A percentile compares a stretch with the other conserved stretches of the same genome.
Evolutionary conservation across 2,329 filamentous ascomycete genomes (phyloP).

Genomic region (Aplosporella prunicola): DNA sequence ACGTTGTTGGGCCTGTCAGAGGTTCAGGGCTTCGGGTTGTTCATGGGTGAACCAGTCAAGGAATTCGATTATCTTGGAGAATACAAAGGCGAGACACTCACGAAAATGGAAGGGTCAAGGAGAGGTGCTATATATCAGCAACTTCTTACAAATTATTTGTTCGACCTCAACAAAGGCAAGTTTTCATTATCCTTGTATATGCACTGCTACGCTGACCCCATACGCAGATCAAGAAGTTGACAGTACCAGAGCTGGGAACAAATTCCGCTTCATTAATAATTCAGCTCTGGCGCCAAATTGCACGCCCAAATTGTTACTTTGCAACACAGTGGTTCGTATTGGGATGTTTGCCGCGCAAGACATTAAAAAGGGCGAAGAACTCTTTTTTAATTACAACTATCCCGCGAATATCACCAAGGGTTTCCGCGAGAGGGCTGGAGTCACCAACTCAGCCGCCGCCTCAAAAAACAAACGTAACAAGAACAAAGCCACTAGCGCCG

Average conservation of each 20-base stretch:
- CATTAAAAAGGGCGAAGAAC: constrained; percentile 62
- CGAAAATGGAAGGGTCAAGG: constrained; percentile 58
- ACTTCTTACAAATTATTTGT: constrained; percentile 54
- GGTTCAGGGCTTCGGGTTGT: constrained; percentile 68
- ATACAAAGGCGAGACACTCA: constrained; percentile 70
- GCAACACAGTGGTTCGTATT: constrained; percentile 65
- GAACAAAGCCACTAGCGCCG: too few species aligned
- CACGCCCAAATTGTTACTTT: constrained; percentile 59
- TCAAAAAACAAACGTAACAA: too few species aligned
- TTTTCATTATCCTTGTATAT: not conserved
- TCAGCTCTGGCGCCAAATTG: constrained; percentile 50
- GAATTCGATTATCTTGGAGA: constrained; percentile 69
- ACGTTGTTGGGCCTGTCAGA: constrained; percentile 62
- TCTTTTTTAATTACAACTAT: constrained; percentile 67
- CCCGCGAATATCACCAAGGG: constrained; percentile 2
- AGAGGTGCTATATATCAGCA: constrained; percentile 56
- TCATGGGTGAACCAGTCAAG: constrained; percentile 56
- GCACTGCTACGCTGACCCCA: constrained; percentile 10
- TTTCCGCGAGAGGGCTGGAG: constrained; percentile 7
- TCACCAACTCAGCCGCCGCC: too few species aligned
- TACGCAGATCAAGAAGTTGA: constrained; percentile 48
- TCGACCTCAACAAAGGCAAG: constrained; percentile 41
- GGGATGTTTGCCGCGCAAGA: constrained; percentile 59
- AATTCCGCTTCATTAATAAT: constrained; percentile 78
- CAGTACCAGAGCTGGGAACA: constrained; percentile 66